These are phyloP conservation scores for Spergularia marina DNA, from an alignment of 148 eudicot species.

Conservation along the genomic window DNA sequence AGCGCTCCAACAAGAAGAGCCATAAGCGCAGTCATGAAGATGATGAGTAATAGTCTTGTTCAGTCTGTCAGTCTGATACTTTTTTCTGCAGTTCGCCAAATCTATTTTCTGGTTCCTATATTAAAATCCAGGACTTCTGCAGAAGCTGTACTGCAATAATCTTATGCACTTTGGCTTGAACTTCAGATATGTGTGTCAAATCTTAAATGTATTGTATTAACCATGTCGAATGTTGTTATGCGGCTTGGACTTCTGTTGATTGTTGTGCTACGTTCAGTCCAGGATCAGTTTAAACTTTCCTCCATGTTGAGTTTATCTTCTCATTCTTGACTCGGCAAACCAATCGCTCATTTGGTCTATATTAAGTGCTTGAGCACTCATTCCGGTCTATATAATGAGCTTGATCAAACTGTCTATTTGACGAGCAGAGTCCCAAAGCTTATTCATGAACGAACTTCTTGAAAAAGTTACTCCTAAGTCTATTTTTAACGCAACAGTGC, in stretches of 20 bases:
- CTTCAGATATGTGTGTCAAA: background rate
- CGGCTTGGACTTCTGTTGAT: background rate
- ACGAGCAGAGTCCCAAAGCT: too few species aligned
- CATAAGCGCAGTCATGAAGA: conserved; percentile 40
- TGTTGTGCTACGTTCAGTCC: too few species aligned
- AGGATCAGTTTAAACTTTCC: too few species aligned
- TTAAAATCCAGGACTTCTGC: background rate
- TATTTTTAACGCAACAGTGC: too few species aligned
- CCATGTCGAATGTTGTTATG: background rate
- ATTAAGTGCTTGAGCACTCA: too few species aligned
- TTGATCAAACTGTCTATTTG: too few species aligned
- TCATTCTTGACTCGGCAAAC: too few species aligned
- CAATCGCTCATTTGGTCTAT: too few species aligned
- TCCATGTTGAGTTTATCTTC: too few species aligned
- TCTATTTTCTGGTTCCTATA: background rate
- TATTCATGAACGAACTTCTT: too few species aligned
- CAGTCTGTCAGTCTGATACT: conserved; percentile 21
- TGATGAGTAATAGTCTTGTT: conserved; percentile 30
- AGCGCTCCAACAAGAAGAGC: conserved; percentile 66
- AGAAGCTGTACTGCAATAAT: background rate
- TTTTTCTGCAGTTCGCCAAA: background rate
- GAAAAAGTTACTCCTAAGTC: too few species aligned
- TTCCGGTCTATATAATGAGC: too few species aligned
- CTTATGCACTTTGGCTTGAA: background rate
- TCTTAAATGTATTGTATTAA: background rate